Evolutionary conservation across 345 rosid genomes (phyloP), one percentile per base, ranked within the genome.

Genomic region (Brassica carinata): DNA sequence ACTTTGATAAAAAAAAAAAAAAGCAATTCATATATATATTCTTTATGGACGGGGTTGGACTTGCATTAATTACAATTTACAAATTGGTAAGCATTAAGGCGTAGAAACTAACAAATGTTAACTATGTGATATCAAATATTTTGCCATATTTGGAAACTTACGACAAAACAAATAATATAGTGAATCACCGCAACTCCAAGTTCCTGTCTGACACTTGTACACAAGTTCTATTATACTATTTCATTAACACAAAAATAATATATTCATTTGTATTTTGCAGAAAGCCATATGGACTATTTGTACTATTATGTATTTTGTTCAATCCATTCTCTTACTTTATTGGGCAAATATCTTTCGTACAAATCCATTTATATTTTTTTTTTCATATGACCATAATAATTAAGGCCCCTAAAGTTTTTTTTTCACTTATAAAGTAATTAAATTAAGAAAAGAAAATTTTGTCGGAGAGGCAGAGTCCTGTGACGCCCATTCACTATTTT

Each of bases 131-230:
- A 74, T 63, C 34, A 31, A 33, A 36, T 57, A 31, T 77, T 26
- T 77, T 81, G 48, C 84, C 78, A 72, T 67, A 67, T 61, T 77
- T 67, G 74, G 84, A 45, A 82, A 82, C 84, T 43, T 77, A 72
- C 75, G 78, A 82, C 84, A 67, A 13, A 76, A 67, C 81, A 76
- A 58, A 29, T 58, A 67, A 59, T 67, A 59, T 43, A 30, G 23
- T 76, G 18, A 81, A 76, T 76, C 69, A 33, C 84, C 74, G 77
- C 74, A 59, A 76, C 75, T 77, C 71, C 40, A 64, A 72, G 70
- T 51, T 76, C 74, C 78, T 82, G 78, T 82, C 81, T 82, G 84
- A 82, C 84, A 77, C 81, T 74, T 72, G 84, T 77, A 67, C 66
- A 18, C 5, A 30, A 26, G 2, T 61, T 15, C 2, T 73, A 45